Evolutionary conservation across 108 stramenopile species (phyloP), one percentile per base, ranked within the genome.

Genomic region (Seminavis robusta): DNA sequence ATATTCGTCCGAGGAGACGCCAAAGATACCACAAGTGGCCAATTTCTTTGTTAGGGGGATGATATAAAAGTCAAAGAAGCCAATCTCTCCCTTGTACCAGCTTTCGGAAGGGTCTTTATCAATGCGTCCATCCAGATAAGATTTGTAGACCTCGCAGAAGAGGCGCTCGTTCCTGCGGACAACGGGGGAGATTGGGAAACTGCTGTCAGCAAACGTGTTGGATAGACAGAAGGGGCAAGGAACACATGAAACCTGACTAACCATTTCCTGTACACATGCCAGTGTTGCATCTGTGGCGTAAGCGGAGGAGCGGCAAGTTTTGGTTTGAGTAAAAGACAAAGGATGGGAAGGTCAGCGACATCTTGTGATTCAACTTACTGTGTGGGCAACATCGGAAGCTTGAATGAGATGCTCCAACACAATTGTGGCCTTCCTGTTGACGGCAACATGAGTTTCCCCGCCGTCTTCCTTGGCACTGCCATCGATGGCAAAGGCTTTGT

Each of bases 221-320:
- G 67, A 76, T 10, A 64, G 50, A 6, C 59, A 52, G 59, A 59
- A 76, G 61, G 71, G n/a, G n/a, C n/a, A n/a, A n/a, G n/a, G n/a
- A n/a, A n/a, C n/a, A 76, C 55, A 52, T 76, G 75, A 51, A 13
- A 61, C 58, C 46, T 69, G 68, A 51, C 67, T 54, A 30, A 76
- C 50, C 23, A 67, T 39, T 58, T 76, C 75, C 17, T n/a, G n/a
- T n/a, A n/a, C n/a, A n/a, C n/a, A n/a, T n/a, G n/a, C n/a, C n/a
- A n/a, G n/a, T n/a, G n/a, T n/a, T n/a, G n/a, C n/a, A n/a, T n/a
- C n/a, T n/a, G n/a, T n/a, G n/a, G n/a, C n/a, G n/a, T n/a, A n/a
- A 69, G 51, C n/a, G 69, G 57, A 6, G 59, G 29, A 10, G 68
- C 65, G 29, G 73, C 73, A 16, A 61, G 61, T 16, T 48, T 61